Evolutionary conservation across 2,329 filamentous ascomycete genomes (phyloP).

Genomic region (Colletotrichum sp.): DNA sequence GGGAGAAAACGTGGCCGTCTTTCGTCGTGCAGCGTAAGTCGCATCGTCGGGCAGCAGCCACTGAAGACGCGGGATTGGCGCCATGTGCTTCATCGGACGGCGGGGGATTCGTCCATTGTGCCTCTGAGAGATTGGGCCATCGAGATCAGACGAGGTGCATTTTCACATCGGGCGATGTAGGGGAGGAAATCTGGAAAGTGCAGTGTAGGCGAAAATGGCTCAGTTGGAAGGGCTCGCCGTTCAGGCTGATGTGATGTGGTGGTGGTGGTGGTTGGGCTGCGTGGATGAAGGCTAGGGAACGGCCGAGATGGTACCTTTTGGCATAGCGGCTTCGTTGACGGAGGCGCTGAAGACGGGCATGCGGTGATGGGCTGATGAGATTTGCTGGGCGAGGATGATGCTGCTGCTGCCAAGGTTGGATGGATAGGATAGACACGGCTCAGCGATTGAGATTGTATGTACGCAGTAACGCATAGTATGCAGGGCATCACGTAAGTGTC

Average conservation of each 20-base stretch:
- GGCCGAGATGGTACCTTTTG: background rate
- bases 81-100: conserved; percentile 8
- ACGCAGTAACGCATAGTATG: background rate
- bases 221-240: background rate
- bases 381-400: background rate
- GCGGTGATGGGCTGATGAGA: background rate
- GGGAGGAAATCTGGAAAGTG: background rate
- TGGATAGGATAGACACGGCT: background rate
- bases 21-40: background rate
- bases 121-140: background rate
- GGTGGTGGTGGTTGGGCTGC: background rate
- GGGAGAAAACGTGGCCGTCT: background rate
- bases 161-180: background rate
- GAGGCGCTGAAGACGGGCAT: background rate
- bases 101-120: background rate
- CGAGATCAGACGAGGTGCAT: background rate
- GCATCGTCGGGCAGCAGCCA: background rate
- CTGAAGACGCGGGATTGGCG: conserved; percentile 13
- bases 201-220: conserved; percentile 5
- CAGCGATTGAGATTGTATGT: background rate
- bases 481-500: background rate
- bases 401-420: background rate
- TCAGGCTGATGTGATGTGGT: conserved; percentile 7
- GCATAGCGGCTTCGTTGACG: background rate
- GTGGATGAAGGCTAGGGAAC: background rate